A percentile compares a stretch with the other conserved stretches of the same genome.
Evolutionary conservation across 345 rosid species (phyloP).

Genomic region (Citrus mangshanensis): DNA sequence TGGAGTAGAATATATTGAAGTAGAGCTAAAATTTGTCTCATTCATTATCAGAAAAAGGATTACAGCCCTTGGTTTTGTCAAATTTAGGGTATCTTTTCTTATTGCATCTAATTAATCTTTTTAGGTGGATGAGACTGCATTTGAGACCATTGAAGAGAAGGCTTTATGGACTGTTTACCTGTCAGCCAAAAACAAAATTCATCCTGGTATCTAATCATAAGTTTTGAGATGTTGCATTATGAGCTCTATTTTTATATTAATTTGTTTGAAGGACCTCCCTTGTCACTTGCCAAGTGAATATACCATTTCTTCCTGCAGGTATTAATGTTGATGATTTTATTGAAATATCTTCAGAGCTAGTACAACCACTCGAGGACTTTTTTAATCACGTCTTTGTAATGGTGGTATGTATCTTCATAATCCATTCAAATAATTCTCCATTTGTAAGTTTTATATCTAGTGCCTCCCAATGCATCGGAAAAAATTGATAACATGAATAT

Average conservation of each 20-base stretch:
- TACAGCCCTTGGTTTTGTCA: not conserved
- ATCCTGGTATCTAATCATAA: slow-evolving; percentile 42
- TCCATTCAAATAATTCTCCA: not conserved
- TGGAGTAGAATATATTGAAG: not conserved
- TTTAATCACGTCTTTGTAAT: slow-evolving; percentile 88
- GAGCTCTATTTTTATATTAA: not conserved
- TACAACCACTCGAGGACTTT: slow-evolving; percentile 85
- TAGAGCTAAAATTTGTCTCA: not conserved
- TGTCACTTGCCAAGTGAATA: not conserved
- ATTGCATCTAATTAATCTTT: not conserved
- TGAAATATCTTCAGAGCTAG: slow-evolving; percentile 56
- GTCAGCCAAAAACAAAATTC: slow-evolving; percentile 54
- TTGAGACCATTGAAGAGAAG: slow-evolving; percentile 77
- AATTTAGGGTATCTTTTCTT: not conserved
- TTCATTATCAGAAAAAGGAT: not conserved
- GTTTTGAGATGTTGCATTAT: not conserved
- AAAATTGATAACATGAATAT: not conserved
- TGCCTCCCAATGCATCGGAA: not conserved
- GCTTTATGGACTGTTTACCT: slow-evolving; percentile 59
- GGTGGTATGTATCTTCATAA: slow-evolving; percentile 69
- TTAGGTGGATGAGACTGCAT: slow-evolving; percentile 79
- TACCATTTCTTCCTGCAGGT: slow-evolving; percentile 35
- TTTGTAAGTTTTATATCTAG: not conserved
- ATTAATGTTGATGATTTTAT: slow-evolving; percentile 70
- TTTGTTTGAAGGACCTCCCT: not conserved